Conservation (phyloP, 2,329 filamentous ascomycete genomes). For the Colletotrichum tanaceti region DNA sequence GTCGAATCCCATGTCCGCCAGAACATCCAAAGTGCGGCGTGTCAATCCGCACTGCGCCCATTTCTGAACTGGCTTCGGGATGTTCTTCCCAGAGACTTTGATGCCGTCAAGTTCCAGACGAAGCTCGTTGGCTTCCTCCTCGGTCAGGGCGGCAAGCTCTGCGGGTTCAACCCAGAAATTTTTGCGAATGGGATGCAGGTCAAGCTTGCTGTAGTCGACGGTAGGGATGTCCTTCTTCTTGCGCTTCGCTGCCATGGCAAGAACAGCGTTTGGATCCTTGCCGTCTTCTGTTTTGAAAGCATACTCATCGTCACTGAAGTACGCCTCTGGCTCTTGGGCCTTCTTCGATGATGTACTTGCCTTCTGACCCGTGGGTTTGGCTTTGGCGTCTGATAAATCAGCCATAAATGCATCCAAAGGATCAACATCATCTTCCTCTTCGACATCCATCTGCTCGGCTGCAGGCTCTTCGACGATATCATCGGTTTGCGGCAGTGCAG, state of each 20-base stretch:
- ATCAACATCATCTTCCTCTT: slow-evolving; percentile 74
- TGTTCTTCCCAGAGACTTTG: slow-evolving; percentile 87
- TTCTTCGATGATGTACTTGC: slow-evolving; percentile 58
- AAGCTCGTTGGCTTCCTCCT: slow-evolving; percentile 84
- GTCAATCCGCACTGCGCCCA: slow-evolving; percentile 96
- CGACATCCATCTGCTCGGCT: slow-evolving; percentile 66
- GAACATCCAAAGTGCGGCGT: slow-evolving; percentile 85
- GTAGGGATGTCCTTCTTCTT: slow-evolving; percentile 97
- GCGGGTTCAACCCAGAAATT: slow-evolving; percentile 94
- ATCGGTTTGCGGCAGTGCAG: slow-evolving; percentile 43
- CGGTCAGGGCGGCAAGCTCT: slow-evolving; percentile 84
- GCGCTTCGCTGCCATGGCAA: slow-evolving; percentile 70
- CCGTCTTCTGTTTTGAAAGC: slow-evolving; percentile 62
- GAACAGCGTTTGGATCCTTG: slow-evolving; percentile 59
- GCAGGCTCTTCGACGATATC: slow-evolving; percentile 43
- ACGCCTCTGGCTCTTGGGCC: slow-evolving; percentile 79
- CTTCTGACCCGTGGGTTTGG: slow-evolving; percentile 40
- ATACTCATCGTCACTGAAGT: slow-evolving; percentile 88
- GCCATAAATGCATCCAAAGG: slow-evolving; percentile 98
- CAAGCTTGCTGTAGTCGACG: slow-evolving; percentile 86
- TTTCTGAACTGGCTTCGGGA: slow-evolving; percentile 93
- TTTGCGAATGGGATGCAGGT: slow-evolving; percentile 88
- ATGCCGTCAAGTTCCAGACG: slow-evolving; percentile 93
- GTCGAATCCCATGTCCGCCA: slow-evolving; percentile 84
- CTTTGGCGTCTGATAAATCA: slow-evolving; percentile 62